phyloP scores from a whole-genome alignment of 345 rosid genomes.

The Triadica sebifera region DNA sequence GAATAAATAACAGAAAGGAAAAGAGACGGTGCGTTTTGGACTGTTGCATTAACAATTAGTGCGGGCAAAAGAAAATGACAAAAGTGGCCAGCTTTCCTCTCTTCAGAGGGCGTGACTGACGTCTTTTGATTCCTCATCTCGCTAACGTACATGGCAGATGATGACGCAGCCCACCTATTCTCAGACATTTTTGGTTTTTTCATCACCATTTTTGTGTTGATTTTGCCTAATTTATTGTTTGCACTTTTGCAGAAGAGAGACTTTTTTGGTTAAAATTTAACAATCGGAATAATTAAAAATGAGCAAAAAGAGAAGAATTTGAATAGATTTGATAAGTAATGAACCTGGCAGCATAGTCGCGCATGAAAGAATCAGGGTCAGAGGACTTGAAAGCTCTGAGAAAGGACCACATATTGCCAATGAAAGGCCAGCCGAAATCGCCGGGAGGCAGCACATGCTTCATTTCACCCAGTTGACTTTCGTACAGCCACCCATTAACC shows the following conservation, averaged over 20 bases:
- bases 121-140: not conserved
- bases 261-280: not conserved
- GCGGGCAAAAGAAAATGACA: not conserved
- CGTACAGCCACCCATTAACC: constrained; percentile 58
- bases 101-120: not conserved
- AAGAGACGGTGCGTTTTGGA: not conserved
- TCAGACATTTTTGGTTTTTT: not conserved
- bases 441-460: constrained; percentile 66
- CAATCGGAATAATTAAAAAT: not conserved
- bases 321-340: too few relatives aligned
- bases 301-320: too few relatives aligned
- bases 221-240: not conserved
- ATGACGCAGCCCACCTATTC: not conserved
- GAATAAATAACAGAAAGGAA: too few relatives aligned
- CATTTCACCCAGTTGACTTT: constrained; percentile 49
- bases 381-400: constrained; percentile 71
- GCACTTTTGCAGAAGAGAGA: too few relatives aligned
- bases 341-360: constrained; percentile 44
- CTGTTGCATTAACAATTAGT: not conserved
- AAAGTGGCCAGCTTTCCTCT: not conserved
- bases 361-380: constrained; percentile 68
- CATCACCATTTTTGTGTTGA: not conserved
- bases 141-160: not conserved
- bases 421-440: constrained; percentile 83
- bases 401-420: constrained; percentile 85